Conservation (phyloP, 345 rosid species). For the Hirschfeldia incana region DNA sequence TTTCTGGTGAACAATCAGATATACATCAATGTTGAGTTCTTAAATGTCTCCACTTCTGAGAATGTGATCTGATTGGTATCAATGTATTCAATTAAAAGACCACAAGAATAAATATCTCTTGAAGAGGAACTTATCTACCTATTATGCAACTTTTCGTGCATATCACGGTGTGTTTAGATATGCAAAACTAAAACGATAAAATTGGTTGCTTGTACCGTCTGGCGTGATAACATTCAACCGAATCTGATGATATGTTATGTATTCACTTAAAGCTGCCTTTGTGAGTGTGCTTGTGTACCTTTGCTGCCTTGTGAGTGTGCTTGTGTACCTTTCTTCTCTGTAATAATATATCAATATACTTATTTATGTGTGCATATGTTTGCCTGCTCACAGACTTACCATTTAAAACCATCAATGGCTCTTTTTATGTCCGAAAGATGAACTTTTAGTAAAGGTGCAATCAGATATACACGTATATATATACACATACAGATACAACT, state of each 20-base stretch:
- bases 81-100: background rate
- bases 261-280: background rate
- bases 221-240: constrained; percentile 6
- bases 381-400: background rate
- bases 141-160: background rate
- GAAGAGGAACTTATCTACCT: background rate
- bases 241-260: background rate
- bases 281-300: background rate
- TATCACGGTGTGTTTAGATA: background rate
- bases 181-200: background rate
- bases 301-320: background rate
- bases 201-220: constrained; percentile 1
- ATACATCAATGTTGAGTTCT: constrained; percentile 22
- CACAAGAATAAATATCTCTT: background rate
- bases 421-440: too few relatives aligned
- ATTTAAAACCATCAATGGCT: background rate
- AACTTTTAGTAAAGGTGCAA: too few relatives aligned
- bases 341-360: background rate
- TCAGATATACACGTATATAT: too few relatives aligned
- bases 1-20: constrained; percentile 13
- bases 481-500: too few relatives aligned
- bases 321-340: background rate
- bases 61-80: constrained; percentile 1
- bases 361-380: background rate
- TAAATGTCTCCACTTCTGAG: background rate